These are phyloP conservation scores for Melocanna baccifera DNA, from an alignment of 176 grass and related monocot genomes.

Conservation along the genomic window DNA sequence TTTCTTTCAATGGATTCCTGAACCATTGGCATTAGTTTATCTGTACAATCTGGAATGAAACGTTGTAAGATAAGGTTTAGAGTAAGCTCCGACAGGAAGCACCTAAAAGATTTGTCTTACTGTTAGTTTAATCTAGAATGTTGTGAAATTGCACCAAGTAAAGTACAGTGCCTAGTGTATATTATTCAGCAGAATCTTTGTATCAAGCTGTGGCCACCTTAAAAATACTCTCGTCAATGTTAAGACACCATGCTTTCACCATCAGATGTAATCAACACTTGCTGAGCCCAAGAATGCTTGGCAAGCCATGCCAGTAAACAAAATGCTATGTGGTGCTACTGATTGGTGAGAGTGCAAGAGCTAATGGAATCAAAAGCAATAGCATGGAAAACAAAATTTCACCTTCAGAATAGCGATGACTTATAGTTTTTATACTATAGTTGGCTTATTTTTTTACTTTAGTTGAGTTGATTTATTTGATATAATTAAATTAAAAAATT, in stretches of 20 bases:
- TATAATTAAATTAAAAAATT: too few species aligned
- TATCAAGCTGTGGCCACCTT: background rate
- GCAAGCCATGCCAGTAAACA: background rate
- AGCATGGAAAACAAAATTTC: background rate
- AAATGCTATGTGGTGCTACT: background rate
- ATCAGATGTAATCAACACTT: background rate
- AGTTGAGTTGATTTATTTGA: too few species aligned
- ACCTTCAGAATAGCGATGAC: too few species aligned
- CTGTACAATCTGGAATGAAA: background rate
- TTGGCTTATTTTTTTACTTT: too few species aligned
- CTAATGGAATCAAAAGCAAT: conserved; percentile 14
- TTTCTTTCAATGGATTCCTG: background rate
- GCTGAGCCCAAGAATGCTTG: conserved; percentile 35
- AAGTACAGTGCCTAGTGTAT: background rate
- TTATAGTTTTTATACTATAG: too few species aligned
- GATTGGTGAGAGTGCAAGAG: background rate
- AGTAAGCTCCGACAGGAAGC: background rate
- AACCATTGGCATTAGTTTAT: conserved; percentile 4
- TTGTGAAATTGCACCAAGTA: background rate
- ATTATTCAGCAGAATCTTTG: conserved; percentile 24
- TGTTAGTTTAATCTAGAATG: conserved; percentile 16
- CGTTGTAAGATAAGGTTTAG: background rate
- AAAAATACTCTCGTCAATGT: conserved; percentile 35
- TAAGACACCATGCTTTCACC: conserved; percentile 2
- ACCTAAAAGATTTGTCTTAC: conserved; percentile 17